Evolutionary conservation across 805 yeast species (phyloP).

Genomic region (Teunomyces funiuensis): DNA sequence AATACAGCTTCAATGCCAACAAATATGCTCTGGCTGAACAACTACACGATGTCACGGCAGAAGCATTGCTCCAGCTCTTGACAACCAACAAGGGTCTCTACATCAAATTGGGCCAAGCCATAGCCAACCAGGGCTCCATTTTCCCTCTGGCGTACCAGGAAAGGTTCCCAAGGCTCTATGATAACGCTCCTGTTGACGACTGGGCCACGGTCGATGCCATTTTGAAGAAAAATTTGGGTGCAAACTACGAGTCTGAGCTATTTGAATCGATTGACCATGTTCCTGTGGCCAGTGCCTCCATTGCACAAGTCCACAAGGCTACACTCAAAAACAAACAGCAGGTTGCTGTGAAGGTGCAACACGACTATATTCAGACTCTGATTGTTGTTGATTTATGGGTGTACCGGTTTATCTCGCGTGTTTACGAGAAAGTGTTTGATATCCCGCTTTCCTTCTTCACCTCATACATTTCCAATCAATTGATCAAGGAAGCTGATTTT

Average conservation of each 20-base stretch:
- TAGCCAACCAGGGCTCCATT: conserved; percentile 70
- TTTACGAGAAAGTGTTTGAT: conserved; percentile 60
- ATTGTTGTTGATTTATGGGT: conserved; percentile 60
- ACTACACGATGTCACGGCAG: conserved; percentile 61
- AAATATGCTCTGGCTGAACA: conserved; percentile 41
- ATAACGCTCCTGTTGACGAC: conserved; percentile 61
- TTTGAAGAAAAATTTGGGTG: conserved; percentile 43
- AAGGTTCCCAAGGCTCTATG: conserved; percentile 59
- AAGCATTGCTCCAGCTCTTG: conserved; percentile 27
- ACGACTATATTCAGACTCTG: conserved; percentile 60
- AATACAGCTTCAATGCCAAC: conserved; percentile 50
- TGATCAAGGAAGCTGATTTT: conserved; percentile 64
- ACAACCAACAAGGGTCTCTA: conserved; percentile 49
- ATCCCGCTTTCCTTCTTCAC: conserved; percentile 61
- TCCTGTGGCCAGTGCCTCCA: conserved; percentile 74
- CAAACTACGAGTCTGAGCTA: conserved; percentile 33
- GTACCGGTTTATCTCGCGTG: conserved; percentile 49
- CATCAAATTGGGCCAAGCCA: conserved; percentile 75
- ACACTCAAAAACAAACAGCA: conserved; percentile 43
- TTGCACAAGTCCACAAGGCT: conserved; percentile 70
- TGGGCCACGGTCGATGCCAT: conserved; percentile 48
- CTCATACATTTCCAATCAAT: conserved; percentile 54
- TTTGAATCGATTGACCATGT: conserved; percentile 49
- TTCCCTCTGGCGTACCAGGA: conserved; percentile 66
- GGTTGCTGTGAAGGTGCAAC: conserved; percentile 71